These are phyloP conservation scores for Globisporangium canariense DNA, from an alignment of 352 stramenopile species.

Conservation along the genomic window DNA sequence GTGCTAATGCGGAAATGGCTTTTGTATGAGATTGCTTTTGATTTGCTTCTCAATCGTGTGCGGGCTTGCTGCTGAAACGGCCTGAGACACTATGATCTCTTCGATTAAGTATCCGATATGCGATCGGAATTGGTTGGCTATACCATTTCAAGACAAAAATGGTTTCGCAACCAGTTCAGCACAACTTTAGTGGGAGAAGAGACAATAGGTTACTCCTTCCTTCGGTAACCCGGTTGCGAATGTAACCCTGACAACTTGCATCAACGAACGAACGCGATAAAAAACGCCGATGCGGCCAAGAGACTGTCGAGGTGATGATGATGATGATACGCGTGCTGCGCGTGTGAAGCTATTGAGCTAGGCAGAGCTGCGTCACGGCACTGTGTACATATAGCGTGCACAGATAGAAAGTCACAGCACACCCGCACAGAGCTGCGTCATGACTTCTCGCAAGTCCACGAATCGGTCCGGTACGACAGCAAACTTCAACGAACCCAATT, in stretches of 20 bases:
- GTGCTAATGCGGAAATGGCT: background rate
- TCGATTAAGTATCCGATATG: background rate
- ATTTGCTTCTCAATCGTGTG: background rate
- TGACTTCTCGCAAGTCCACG: constrained; percentile 13
- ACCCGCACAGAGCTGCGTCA: background rate
- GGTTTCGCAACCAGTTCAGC: constrained; percentile 5
- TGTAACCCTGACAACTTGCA: background rate
- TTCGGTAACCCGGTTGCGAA: background rate
- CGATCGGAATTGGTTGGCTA: background rate
- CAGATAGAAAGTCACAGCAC: background rate
- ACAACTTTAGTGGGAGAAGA: constrained; percentile 3
- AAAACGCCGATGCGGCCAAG: background rate
- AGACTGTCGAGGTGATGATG: background rate
- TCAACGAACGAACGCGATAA: background rate
- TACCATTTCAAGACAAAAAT: background rate
- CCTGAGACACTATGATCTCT: background rate
- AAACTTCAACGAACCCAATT: background rate
- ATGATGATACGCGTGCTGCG: background rate
- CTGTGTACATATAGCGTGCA: background rate
- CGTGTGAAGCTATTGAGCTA: background rate
- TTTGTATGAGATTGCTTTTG: background rate
- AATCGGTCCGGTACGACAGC: constrained; percentile 7
- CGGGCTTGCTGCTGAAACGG: background rate
- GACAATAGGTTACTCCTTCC: background rate
- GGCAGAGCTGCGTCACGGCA: no score